phyloP scores from a whole-genome alignment of 2,329 filamentous ascomycete species.

The Ophiostoma sp. region DNA sequence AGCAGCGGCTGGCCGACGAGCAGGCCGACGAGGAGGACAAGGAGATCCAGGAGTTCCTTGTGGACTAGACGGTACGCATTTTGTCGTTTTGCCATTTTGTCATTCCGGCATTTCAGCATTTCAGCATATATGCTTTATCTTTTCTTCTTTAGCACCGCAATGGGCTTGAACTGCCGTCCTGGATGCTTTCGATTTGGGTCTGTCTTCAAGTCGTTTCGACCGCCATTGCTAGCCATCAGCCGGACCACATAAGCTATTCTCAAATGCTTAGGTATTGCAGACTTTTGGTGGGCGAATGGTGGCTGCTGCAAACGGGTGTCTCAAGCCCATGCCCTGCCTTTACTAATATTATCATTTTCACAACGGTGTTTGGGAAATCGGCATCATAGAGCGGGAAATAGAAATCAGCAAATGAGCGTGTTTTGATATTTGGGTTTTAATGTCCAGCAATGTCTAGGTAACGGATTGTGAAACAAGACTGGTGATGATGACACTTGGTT shows the following conservation, averaged over 20 bases:
- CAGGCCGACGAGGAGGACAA: conserved; percentile 64
- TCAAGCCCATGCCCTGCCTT: neutral
- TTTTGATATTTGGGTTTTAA: neutral
- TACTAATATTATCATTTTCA: conserved; percentile 7
- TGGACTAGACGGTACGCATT: conserved; percentile 39
- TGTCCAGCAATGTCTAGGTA: neutral
- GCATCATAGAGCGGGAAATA: conserved; percentile 11
- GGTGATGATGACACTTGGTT: no score
- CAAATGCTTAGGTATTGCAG: neutral
- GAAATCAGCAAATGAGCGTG: neutral
- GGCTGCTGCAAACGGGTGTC: neutral
- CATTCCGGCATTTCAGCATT: neutral
- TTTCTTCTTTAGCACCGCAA: neutral
- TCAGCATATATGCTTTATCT: neutral
- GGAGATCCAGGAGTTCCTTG: conserved; percentile 68
- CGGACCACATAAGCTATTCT: neutral
- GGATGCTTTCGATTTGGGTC: neutral
- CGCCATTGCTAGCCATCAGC: neutral
- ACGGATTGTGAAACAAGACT: neutral
- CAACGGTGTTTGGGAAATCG: conserved; percentile 10
- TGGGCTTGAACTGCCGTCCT: neutral
- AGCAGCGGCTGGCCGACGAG: conserved; percentile 51
- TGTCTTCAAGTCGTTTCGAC: neutral
- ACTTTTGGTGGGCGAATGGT: neutral
- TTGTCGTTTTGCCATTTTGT: neutral